A percentile compares a stretch with the other conserved stretches of the same genome.
These are phyloP conservation scores for Carex kokanica DNA, from an alignment of 176 grass and related monocot species.

Conservation along the genomic window DNA sequence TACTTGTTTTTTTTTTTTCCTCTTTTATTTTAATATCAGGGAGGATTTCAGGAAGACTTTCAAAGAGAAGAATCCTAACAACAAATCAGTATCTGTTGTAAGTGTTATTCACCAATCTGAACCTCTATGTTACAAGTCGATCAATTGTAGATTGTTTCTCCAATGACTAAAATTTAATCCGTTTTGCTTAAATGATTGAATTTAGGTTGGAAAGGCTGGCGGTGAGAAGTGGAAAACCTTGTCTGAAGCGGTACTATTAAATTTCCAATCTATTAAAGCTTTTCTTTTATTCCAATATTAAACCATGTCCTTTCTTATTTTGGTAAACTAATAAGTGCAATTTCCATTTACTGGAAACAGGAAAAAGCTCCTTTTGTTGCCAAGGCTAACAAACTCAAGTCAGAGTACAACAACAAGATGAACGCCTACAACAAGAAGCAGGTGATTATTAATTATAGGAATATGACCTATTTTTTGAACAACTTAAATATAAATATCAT, in stretches of 20 bases:
- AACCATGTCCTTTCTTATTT: not conserved
- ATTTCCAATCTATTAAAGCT: not conserved
- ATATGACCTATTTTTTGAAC: not conserved
- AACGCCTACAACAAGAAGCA: slow-evolving; percentile 66
- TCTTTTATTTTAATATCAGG: slow-evolving; percentile 32
- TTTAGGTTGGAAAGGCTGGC: slow-evolving; percentile 82
- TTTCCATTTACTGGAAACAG: slow-evolving; percentile 18
- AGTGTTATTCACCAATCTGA: not conserved
- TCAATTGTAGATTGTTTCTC: not conserved
- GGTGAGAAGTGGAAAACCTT: slow-evolving; percentile 95
- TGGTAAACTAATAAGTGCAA: not conserved
- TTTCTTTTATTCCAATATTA: not conserved
- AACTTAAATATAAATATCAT: not conserved
- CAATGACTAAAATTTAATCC: not conserved
- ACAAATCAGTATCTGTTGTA: slow-evolving; percentile 78
- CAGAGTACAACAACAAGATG: slow-evolving; percentile 70
- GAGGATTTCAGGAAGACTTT: slow-evolving; percentile 88
- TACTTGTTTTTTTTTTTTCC: not conserved
- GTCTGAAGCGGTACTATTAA: slow-evolving; percentile 50
- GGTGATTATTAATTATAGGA: slow-evolving; percentile 27
- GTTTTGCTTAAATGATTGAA: slow-evolving; percentile 1
- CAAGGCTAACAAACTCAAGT: slow-evolving; percentile 88
- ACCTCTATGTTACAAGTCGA: not conserved
- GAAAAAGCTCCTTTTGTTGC: slow-evolving; percentile 76
- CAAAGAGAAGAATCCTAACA: slow-evolving; percentile 95